Evolutionary conservation across 192 early-diverging fungal genomes (phyloP).

Genomic region (Funneliformis geosporum): DNA sequence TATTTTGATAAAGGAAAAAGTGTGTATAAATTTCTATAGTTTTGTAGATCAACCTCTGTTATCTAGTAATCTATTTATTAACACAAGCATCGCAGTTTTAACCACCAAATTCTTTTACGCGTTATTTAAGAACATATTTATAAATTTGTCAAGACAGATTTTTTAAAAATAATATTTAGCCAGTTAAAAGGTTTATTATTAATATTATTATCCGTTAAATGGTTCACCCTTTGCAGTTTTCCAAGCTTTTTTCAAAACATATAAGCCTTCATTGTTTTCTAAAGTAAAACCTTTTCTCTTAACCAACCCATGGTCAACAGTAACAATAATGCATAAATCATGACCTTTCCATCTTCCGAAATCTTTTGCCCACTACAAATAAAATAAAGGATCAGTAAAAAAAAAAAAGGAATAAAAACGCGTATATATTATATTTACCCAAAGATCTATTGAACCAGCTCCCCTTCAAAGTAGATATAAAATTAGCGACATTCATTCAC

Average conservation of each 20-base stretch:
- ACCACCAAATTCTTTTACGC: too few species aligned
- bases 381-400: neutral
- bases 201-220: neutral
- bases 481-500: neutral
- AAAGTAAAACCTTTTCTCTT: conserved; percentile 31
- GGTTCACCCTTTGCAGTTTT: conserved; percentile 21
- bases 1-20: too few species aligned
- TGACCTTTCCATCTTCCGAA: conserved; percentile 29
- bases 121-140: too few species aligned
- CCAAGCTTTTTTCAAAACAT: conserved; percentile 27
- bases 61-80: too few species aligned
- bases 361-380: conserved; percentile 24
- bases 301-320: conserved; percentile 22
- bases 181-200: neutral
- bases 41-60: too few species aligned
- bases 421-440: conserved; percentile 17
- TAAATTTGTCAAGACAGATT: too few species aligned
- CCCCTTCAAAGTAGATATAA: conserved; percentile 12
- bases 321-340: conserved; percentile 27
- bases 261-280: conserved; percentile 4
- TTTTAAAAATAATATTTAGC: too few species aligned
- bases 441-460: conserved; percentile 25
- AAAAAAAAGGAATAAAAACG: neutral
- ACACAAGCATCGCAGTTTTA: too few species aligned
- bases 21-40: too few species aligned